Base-by-base conservation (phyloP, 2,329 filamentous ascomycete genomes). In the Chaetomiaceae sp. region DNA sequence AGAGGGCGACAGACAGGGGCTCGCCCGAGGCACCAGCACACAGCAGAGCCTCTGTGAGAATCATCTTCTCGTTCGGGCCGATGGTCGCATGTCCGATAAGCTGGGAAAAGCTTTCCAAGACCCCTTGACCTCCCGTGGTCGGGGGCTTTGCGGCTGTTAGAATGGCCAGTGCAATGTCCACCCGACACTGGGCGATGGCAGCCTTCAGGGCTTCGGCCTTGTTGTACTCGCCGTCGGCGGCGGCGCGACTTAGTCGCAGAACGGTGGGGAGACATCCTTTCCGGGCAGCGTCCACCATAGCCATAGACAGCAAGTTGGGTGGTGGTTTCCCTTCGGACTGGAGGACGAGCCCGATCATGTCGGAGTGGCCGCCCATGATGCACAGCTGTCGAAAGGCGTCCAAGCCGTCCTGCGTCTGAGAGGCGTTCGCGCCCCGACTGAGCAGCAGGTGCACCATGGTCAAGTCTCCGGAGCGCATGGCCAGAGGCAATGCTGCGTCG, bases 11-110 rank as follows among this genome's bases (percentile, higher is more conserved):
- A 0, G 78, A 72, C 1, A 80, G 66, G 1, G 71, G 67, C 14
- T 79, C 74, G 1, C 82, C 82, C 12, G 72, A 69, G 1, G 81
- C 80, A 0, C 82, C 81, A 1, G 78, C 80, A 49, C 81, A 83
- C 1, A 85, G 70, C 1, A 85, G 63, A 3, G 82, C 67, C 61
- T 85, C 80, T 0, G 77, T 71, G 56, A 84, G 68, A 2, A 72
- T 72, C 38, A 79, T 66, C 60, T 79, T 82, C 29, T 76, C 73
- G 27, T 74, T 71, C 0, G 76, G 74, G 6, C 71, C 72, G 17
- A 80, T 70, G 2, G 73, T 72, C 2, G 72, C 63, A 45, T 77
- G 73, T 1, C 71, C 64, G 54, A 79, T 72, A 1, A 83, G 66
- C 5, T 71, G 63, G 2, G 69, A 68, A 37, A 84, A 80, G 11